Base-by-base conservation (phyloP, 1,284 basidiomycete species). In the Ceratobasidium sp. region DNA sequence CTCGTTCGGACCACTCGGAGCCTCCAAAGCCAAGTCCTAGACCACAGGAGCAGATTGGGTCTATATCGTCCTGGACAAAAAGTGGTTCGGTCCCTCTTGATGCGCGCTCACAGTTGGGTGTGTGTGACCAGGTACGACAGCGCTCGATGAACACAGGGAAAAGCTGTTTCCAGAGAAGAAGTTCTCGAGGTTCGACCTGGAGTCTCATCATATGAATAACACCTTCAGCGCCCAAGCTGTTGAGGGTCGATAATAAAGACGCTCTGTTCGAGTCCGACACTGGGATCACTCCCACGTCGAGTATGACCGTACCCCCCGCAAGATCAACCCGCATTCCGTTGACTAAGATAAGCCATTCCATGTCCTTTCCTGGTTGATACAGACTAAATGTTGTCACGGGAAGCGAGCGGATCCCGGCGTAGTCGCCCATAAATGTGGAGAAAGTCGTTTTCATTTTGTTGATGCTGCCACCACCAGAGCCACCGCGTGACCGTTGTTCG, bases 241-340 rank as follows among this genome's bases (percentile, higher is more conserved):
- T 4, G 9, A 54, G 26, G 16, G 16, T 23, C 5, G 50, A 30
- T 5, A 30, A 16, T 18, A 54, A 30, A 5, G 50, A 30, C 14
- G 26, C 11, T 0, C 79, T 79, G 4, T 16, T 5, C 0, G 23
- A 16, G 4, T 0, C 26, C 2, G 47, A 52, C 8, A 84, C 76
- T 0, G 85, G 83, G 1, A 85, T 78, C 0, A 85, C 80, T 75
- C 80, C 86, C 0, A 80, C 81, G 73, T 87, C 85, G 23, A 78
- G 79, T 16, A 87, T 77, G 8, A 87, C 63, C 0, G 85, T 85
- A 71, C 86, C 82, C 0, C 82, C 81, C 0, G 79, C 76, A 6
- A 84, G 71, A 71, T 88, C 87, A 43, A 85, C 78, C 0, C 84
- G 81, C 47, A 88, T 67, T 35, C 79, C 78, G 43, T 80, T 79